These are phyloP conservation scores for Botrytis fragariae DNA, from an alignment of 2,329 filamentous ascomycete genomes.

Conservation along the genomic window DNA sequence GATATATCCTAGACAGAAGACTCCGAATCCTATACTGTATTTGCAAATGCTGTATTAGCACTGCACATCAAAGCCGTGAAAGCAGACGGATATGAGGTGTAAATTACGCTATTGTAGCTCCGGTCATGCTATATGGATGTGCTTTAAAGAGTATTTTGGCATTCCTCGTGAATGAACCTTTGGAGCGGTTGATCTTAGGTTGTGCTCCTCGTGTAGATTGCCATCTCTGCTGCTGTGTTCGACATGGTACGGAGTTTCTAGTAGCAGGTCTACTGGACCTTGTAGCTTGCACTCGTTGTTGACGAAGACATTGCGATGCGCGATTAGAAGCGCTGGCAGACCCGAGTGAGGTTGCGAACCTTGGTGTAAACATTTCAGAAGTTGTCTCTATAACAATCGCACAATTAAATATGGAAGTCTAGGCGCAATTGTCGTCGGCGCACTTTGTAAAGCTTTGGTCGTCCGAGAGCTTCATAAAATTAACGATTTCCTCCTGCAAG, in stretches of 20 bases:
- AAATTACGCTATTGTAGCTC: slow-evolving; percentile 32
- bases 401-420: neutral
- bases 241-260: slow-evolving; percentile 11
- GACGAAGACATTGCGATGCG: slow-evolving; percentile 33
- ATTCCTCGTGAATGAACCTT: slow-evolving; percentile 15
- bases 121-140: slow-evolving; percentile 35
- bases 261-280: slow-evolving; percentile 12
- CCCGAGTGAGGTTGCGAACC: slow-evolving; percentile 27
- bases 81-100: neutral
- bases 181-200: neutral
- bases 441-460: slow-evolving; percentile 3
- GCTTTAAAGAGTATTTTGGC: slow-evolving; percentile 32
- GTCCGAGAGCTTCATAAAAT: neutral
- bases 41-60: slow-evolving; percentile 11
- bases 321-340: slow-evolving; percentile 24
- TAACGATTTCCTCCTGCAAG: slow-evolving; percentile 5
- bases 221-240: slow-evolving; percentile 30
- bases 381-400: neutral
- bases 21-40: slow-evolving; percentile 33
- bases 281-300: slow-evolving; percentile 28
- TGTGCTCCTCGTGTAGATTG: slow-evolving; percentile 27
- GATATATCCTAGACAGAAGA: slow-evolving; percentile 30
- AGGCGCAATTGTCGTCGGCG: slow-evolving; percentile 3
- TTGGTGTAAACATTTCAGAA: slow-evolving; percentile 33
- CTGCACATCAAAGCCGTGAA: neutral